Base-by-base conservation (phyloP, 2,329 filamentous ascomycete genomes). In the Lachnellula occidentalis region DNA sequence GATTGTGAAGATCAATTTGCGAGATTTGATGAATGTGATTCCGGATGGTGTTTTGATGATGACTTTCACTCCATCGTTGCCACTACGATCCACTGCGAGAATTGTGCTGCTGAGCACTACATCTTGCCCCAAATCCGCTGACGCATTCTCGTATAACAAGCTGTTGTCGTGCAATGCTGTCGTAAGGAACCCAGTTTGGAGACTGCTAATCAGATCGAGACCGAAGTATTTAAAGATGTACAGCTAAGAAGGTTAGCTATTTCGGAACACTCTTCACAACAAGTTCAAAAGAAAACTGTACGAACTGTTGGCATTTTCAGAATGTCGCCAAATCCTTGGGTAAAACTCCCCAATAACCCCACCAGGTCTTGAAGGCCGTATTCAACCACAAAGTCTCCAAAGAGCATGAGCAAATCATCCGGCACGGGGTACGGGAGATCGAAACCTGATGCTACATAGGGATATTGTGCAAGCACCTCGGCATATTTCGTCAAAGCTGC, bases 161-260 rank as follows among this genome's bases (percentile, higher is more conserved):
- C 52, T 55, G 27, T 61, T 63, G 24, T 61, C 50, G 1, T 55
- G 37, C 31, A 43, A 12, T 12, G 11, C 41, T 2, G 56, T 56
- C n/a, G 46, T 51, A 14, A 64, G 37, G 39, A 57, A 61, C 1
- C 59, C 58, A 4, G 39, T 45, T 43, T 49, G 42, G n/a, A 61
- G 27, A 12, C 24, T 43, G 7, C 49, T 39, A 6, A 66, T 47
- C 15, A 62, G 49, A 19, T 51, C 53, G 2, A 43, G 14, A 5
- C 70, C 70, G 48, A 73, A 72, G 2, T 65, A 66, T 56, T 77
- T 74, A 58, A 79, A 69, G 14, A 77, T 69, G 58, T 76, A 77
- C 6, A 80, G 53, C 27, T 31, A 31, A 31, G 8, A 31, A 31
- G 27, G 27, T 31, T 11, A 31, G 27, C 27, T 11, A 31, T 31